Conservation (phyloP, 345 rosid genomes). For the Mallotus nudiflorus region DNA sequence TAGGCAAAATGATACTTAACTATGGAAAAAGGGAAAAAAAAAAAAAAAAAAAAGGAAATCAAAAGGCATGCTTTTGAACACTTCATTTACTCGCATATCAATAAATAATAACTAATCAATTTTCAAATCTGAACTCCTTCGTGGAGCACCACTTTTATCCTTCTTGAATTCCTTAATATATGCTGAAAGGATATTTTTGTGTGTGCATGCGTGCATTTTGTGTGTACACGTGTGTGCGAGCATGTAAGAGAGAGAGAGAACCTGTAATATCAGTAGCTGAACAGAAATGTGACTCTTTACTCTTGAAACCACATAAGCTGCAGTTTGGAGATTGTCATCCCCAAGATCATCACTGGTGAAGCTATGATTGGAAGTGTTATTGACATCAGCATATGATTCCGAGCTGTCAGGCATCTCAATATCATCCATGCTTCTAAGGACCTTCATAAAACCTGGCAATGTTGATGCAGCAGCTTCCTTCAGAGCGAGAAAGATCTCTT, state of each 20-base stretch:
- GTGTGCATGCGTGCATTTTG: background rate
- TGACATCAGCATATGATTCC: conserved; percentile 41
- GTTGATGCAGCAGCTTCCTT: conserved; percentile 67
- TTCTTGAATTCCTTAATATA: background rate
- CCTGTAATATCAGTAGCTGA: conserved; percentile 80
- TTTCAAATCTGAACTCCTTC: background rate
- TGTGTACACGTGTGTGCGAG: background rate
- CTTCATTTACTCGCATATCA: background rate
- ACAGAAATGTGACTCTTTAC: conserved; percentile 74
- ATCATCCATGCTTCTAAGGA: conserved; percentile 68
- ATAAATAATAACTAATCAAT: background rate
- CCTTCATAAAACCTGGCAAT: conserved; percentile 65
- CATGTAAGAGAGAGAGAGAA: conserved; percentile 26
- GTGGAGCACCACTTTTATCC: background rate
- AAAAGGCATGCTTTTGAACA: background rate
- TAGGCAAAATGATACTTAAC: background rate
- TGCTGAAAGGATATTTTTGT: background rate
- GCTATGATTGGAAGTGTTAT: conserved; percentile 60
- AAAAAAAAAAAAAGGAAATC: background rate
- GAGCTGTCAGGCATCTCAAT: conserved; percentile 44
- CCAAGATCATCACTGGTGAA: conserved; percentile 54
- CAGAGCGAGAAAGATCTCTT: conserved; percentile 56
- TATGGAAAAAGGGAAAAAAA: background rate
- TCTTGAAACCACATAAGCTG: conserved; percentile 74
- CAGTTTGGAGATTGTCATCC: conserved; percentile 72